Conservation (phyloP, 2,329 filamentous ascomycete species). For the Fusarium sulawesiense region DNA sequence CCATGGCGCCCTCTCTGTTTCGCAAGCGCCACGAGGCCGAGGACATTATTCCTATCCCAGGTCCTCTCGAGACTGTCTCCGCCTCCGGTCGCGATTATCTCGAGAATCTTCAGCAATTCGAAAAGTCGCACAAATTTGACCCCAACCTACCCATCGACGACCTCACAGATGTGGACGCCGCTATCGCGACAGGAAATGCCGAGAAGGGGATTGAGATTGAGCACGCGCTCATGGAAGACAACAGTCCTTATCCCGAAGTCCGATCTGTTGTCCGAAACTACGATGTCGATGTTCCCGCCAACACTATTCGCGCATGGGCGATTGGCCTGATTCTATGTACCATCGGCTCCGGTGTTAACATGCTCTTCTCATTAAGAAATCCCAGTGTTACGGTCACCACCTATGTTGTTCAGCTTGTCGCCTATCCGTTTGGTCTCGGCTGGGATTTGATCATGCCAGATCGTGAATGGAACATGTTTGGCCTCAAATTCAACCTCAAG, state of each 20-base stretch:
- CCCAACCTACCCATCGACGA: constrained; percentile 74
- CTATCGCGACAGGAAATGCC: constrained; percentile 64
- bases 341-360: constrained; percentile 70
- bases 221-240: constrained; percentile 69
- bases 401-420: constrained; percentile 71
- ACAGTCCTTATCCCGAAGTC: constrained; percentile 76
- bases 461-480: constrained; percentile 62
- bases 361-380: constrained; percentile 70
- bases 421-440: constrained; percentile 67
- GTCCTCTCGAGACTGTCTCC: constrained; percentile 54
- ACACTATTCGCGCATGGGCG: constrained; percentile 72
- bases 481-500: constrained; percentile 66
- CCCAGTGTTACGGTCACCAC: constrained; percentile 70
- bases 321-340: constrained; percentile 72
- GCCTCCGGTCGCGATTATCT: constrained; percentile 56
- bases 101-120: constrained; percentile 65
- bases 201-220: constrained; percentile 68
- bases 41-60: constrained; percentile 58
- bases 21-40: constrained; percentile 60
- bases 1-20: constrained; percentile 54
- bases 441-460: constrained; percentile 68
- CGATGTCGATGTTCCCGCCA: constrained; percentile 72
- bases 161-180: constrained; percentile 69
- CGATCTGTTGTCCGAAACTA: constrained; percentile 73
- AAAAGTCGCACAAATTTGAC: constrained; percentile 71